Conservation (phyloP, 148 eudicot species). For the Salicornia ramosissima region DNA sequence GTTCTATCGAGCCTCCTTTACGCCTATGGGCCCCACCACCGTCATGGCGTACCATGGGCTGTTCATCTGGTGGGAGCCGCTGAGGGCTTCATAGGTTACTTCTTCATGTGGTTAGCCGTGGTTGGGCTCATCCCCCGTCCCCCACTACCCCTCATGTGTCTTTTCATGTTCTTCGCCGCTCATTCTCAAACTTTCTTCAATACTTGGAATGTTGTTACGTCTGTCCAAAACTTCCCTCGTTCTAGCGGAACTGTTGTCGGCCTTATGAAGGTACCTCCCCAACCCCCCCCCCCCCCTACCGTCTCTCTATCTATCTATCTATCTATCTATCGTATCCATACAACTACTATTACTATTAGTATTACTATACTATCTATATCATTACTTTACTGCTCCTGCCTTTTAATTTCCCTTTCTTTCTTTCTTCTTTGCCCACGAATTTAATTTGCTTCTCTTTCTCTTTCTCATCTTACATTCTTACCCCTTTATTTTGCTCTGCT, state of each 20-base stretch:
- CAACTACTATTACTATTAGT: no score
- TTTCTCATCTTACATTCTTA: no score
- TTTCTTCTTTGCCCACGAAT: no score
- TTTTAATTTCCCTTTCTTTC: no score
- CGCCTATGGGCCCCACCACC: slow-evolving; percentile 11
- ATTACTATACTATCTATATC: no score
- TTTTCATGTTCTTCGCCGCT: slow-evolving; percentile 64
- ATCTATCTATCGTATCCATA: no score
- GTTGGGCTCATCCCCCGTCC: slow-evolving; percentile 43
- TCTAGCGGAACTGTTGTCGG: slow-evolving; percentile 75
- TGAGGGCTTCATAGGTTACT: slow-evolving; percentile 66
- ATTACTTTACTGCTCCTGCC: no score
- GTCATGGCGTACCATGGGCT: slow-evolving; percentile 42
- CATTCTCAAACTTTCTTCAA: slow-evolving; percentile 83
- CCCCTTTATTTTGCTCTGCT: no score
- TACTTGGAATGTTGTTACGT: slow-evolving; percentile 72
- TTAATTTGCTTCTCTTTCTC: no score
- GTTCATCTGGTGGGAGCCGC: slow-evolving; percentile 55
- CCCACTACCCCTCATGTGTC: slow-evolving; percentile 47
- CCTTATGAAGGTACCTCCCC: slow-evolving; percentile 66
- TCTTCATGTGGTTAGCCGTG: slow-evolving; percentile 64
- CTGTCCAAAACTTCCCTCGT: slow-evolving; percentile 60
- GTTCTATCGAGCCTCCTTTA: slow-evolving; percentile 69
- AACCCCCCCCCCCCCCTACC: no score
- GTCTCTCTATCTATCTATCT: no score